These are phyloP conservation scores for Syzygium aqueum DNA, from an alignment of 345 rosid genomes.

Conservation along the genomic window DNA sequence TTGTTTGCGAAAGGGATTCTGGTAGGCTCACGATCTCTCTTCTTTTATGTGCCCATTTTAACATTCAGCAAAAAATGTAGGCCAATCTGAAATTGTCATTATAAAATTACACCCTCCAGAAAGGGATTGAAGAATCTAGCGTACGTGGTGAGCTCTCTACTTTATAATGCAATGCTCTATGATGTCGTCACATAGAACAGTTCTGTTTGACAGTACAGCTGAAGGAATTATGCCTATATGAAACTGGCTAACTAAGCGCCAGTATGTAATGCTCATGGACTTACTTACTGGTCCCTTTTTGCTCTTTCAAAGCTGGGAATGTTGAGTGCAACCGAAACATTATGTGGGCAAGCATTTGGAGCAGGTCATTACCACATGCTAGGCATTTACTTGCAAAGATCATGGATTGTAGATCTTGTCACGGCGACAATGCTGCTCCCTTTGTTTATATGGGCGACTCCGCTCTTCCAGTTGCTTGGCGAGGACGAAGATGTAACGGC, in stretches of 20 bases:
- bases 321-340: conserved; percentile 30
- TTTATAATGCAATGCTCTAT: background rate
- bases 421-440: background rate
- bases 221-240: background rate
- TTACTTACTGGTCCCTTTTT: background rate
- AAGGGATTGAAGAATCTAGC: background rate
- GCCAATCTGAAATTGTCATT: background rate
- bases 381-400: conserved; percentile 24
- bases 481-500: background rate
- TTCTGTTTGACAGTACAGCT: background rate
- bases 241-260: background rate
- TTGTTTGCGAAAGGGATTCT: background rate
- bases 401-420: conserved; percentile 3
- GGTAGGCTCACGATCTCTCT: background rate
- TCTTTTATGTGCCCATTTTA: background rate
- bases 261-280: background rate
- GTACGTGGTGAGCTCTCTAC: background rate
- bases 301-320: conserved; percentile 18
- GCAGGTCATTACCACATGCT: conserved; percentile 24
- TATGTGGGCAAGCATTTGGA: conserved; percentile 35
- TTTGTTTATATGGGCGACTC: background rate
- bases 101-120: background rate
- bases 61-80: background rate
- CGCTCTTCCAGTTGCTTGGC: background rate
- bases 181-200: background rate